phyloP scores from a whole-genome alignment of 352 stramenopile genomes.

The Phytopythium sindhum region DNA sequence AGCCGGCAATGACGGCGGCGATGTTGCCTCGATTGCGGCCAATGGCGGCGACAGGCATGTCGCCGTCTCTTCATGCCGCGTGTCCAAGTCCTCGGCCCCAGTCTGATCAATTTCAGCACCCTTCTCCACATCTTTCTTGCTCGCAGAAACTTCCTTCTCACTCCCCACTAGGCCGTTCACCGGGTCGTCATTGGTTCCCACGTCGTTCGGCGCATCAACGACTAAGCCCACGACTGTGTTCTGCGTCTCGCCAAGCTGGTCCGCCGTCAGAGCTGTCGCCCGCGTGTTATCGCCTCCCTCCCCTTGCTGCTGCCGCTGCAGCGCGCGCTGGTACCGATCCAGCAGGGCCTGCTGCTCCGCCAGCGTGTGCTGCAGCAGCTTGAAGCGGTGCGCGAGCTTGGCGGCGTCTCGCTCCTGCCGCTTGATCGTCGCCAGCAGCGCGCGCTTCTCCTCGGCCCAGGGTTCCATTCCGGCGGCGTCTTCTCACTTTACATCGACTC shows the following conservation, averaged over 20 bases:
- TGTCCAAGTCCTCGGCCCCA: not conserved
- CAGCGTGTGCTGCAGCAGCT: constrained; percentile 57
- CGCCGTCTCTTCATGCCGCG: not conserved
- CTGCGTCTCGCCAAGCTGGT: not conserved
- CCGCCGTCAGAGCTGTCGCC: not conserved
- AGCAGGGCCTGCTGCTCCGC: constrained; percentile 69
- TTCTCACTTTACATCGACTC: not conserved
- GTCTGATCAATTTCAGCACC: not conserved
- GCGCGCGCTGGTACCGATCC: constrained; percentile 55
- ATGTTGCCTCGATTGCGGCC: not conserved
- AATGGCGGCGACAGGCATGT: constrained; percentile 3
- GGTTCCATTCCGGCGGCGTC: constrained; percentile 7
- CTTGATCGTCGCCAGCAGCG: constrained; percentile 44
- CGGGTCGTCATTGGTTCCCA: not conserved
- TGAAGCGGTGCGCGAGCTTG: constrained; percentile 48
- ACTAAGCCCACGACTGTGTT: not conserved
- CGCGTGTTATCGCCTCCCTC: not conserved
- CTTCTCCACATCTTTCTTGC: not conserved
- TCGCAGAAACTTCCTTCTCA: not conserved
- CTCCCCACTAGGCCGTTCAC: not conserved
- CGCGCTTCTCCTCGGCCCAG: constrained; percentile 44
- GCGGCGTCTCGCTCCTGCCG: constrained; percentile 35
- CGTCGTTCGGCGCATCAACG: not conserved
- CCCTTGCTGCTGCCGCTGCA: constrained; percentile 11
- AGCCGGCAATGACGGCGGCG: not conserved